Evolutionary conservation across 129 eudicot species (phyloP).

Genomic region (Escallonia herrerae): DNA sequence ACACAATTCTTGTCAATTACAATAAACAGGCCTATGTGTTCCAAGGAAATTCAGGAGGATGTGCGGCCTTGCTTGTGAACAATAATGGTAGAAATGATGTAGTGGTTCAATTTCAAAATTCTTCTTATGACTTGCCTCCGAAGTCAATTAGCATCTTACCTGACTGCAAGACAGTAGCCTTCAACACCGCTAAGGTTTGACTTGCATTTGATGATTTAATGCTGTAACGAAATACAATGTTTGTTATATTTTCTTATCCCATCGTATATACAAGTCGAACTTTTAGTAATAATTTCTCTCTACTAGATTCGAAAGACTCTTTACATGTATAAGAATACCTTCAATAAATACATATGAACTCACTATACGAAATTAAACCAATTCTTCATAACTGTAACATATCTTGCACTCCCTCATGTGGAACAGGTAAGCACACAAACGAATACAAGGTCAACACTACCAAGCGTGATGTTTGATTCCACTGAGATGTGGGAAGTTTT

Average conservation of each 20-base stretch:
- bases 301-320: too few species aligned
- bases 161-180: conserved; percentile 62
- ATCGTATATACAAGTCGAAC: too few species aligned
- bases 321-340: too few species aligned
- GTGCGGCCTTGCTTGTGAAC: conserved; percentile 77
- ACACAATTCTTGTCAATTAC: not conserved
- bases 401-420: not conserved
- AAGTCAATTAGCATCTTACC: conserved; percentile 87
- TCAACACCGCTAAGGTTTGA: conserved; percentile 73
- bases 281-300: too few species aligned
- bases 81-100: conserved; percentile 13
- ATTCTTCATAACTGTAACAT: too few species aligned
- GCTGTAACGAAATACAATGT: too few species aligned
- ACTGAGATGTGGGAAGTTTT: conserved; percentile 46
- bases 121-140: conserved; percentile 43
- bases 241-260: too few species aligned
- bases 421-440: conserved; percentile 54
- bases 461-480: conserved; percentile 35
- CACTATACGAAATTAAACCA: too few species aligned
- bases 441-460: conserved; percentile 34
- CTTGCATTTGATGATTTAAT: not conserved
- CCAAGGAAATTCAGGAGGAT: conserved; percentile 30
- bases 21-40: conserved; percentile 58
- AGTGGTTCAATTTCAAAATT: conserved; percentile 35
- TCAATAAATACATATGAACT: too few species aligned